Evolutionary conservation across 2,329 filamentous ascomycete genomes (phyloP).

Genomic region (Talaromyces sp.): DNA sequence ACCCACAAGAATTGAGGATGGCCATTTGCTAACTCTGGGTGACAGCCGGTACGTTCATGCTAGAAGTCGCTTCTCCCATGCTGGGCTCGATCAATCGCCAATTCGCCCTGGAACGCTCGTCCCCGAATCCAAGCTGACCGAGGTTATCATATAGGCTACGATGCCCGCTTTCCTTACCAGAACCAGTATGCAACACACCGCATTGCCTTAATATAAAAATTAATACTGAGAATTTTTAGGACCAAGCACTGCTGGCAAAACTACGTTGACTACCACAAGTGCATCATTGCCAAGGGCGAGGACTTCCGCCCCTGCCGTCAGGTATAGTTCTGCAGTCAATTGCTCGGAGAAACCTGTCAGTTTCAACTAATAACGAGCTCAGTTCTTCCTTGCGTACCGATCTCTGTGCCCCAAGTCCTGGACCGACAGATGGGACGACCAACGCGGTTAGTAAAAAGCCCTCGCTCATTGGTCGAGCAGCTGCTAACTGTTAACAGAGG

Average conservation of each 20-base stretch:
- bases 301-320: conserved; percentile 96
- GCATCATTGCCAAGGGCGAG: conserved; percentile 96
- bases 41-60: conserved; percentile 45
- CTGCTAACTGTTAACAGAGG: conserved; percentile 34
- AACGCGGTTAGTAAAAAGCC: conserved; percentile 66
- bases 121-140: neutral
- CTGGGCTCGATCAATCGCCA: conserved; percentile 11
- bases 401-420: conserved; percentile 95
- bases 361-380: conserved; percentile 1
- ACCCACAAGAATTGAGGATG: neutral
- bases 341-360: neutral
- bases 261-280: conserved; percentile 99
- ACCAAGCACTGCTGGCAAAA: conserved; percentile 99
- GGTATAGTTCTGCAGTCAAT: conserved; percentile 49
- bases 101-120: neutral
- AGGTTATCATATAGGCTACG: conserved; percentile 64
- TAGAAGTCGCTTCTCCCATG: conserved; percentile 4
- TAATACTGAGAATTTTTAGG: conserved; percentile 27
- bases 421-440: conserved; percentile 93
- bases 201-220: conserved; percentile 1
- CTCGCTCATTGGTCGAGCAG: neutral
- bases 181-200: conserved; percentile 52
- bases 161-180: conserved; percentile 97
- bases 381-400: conserved; percentile 97
- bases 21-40: conserved; percentile 35